Evolutionary conservation across 495 filamentous ascomycete species (phyloP), one percentile per base, ranked within the genome.

Genomic region (Platismatia glauca): DNA sequence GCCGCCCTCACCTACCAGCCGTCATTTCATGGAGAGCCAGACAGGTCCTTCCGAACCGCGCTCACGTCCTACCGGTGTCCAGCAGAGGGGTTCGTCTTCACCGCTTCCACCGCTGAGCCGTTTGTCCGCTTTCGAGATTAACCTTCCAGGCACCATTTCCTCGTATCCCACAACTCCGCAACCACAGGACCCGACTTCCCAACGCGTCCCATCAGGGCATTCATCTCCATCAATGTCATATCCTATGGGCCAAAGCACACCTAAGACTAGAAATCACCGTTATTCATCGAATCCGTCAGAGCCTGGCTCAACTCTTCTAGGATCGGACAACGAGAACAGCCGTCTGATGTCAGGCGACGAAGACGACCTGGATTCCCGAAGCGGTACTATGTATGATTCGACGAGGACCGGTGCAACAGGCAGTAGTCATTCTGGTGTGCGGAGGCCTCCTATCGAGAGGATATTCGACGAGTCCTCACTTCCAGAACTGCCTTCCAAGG

Each of bases 361-460:
- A 65, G 89, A 95, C 59, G 91, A 95, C 60, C 85, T 89, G 61
- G 68, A 70, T 57, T 60, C 57, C 33, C 82, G 88, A 74, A 96
- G 89, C 67, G 94, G 97, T 67, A 93, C 89, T 8, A 84, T 91
- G 55, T 97, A 89, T 75, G 94, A 97, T 72, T 97, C 92, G 20
- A 77, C 94, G 64, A 86, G 91, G 61, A 96, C 93, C 12, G 82
- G 86, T 57, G 84, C 85, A 31, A 95, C 91, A 9, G 84, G 74
- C 61, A 79, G 76, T 61, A 83, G 80, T 67, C 69, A 70, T 55
- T 76, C 77, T 16, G 79, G 78, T 37, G 62, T 76, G 46, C 75
- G 81, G 59, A 77, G 80, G 29, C 77, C 83, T 55, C 86, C 86
- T 5, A 81, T 96, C 34, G 91, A 97, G 62, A 87, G 84, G 3